Conservation (phyloP, 2,329 filamentous ascomycete species). For the Colletotrichum melonis region DNA sequence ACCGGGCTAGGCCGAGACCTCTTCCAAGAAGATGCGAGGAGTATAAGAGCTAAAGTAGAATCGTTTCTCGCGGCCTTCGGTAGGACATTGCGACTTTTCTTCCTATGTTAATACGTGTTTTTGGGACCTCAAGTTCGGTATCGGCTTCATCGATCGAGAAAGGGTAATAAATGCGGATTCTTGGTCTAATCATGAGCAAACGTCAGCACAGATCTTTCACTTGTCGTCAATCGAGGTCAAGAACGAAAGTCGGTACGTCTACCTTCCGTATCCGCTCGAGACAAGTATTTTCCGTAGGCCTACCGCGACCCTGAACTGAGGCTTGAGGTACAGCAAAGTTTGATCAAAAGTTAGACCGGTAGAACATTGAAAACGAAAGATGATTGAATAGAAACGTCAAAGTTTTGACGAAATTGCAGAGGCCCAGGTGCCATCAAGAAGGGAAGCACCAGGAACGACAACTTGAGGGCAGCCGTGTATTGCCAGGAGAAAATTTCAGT, state of each 20-base stretch:
- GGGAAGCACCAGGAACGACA: background rate
- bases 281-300: background rate
- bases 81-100: background rate
- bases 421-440: background rate
- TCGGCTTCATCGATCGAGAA: background rate
- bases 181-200: background rate
- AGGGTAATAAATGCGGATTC: background rate
- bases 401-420: background rate
- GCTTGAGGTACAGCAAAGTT: background rate
- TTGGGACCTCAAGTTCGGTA: background rate
- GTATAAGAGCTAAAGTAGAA: background rate
- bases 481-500: background rate
- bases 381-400: too few relatives aligned
- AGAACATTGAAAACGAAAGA: background rate
- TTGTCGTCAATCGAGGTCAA: background rate
- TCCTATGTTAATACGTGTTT: background rate
- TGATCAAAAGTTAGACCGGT: too few relatives aligned
- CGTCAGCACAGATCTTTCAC: background rate
- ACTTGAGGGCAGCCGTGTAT: background rate
- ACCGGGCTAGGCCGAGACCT: too few relatives aligned
- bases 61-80: fast-evolving
- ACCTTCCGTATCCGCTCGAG: background rate
- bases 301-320: background rate
- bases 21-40: background rate
- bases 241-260: background rate